phyloP scores from a whole-genome alignment of 1,284 basidiomycete genomes.

The Rhodotorula sp. region DNA sequence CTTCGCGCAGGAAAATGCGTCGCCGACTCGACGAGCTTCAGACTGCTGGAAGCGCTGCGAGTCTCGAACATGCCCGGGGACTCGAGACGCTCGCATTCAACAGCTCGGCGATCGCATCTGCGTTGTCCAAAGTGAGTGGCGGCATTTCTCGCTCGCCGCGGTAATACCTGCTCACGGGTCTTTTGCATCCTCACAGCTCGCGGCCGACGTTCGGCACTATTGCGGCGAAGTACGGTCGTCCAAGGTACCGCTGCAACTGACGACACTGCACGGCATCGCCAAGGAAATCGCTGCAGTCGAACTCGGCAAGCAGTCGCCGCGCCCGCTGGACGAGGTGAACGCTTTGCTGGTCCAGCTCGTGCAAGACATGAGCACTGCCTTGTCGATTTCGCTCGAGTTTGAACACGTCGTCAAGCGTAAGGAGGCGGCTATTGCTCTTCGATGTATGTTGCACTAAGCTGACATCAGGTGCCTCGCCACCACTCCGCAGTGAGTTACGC shows the following conservation, averaged over 20 bases:
- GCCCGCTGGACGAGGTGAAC: constrained; percentile 66
- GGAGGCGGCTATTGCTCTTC: constrained; percentile 42
- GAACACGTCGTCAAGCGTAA: constrained; percentile 75
- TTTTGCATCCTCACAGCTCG: constrained; percentile 59
- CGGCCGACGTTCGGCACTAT: constrained; percentile 79
- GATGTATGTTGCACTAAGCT: neutral
- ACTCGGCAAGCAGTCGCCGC: constrained; percentile 62
- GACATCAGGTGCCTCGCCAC: neutral
- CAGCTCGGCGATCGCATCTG: constrained; percentile 70
- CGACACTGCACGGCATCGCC: constrained; percentile 66
- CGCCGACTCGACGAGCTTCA: constrained; percentile 77
- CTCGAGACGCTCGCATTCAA: constrained; percentile 68
- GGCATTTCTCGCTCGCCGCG: fast-evolving
- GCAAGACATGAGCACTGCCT: constrained; percentile 65
- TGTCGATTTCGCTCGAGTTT: constrained; percentile 69
- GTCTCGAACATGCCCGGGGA: constrained; percentile 65
- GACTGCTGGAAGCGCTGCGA: constrained; percentile 67
- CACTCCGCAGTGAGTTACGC: constrained; percentile 63
- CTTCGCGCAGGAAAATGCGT: constrained; percentile 67
- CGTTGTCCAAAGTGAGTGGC: constrained; percentile 72
- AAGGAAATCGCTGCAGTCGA: constrained; percentile 69
- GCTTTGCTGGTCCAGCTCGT: constrained; percentile 67
- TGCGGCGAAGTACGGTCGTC: constrained; percentile 68
- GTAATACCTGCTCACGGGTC: neutral
- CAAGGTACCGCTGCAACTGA: constrained; percentile 72